Percentiles rank a stretch among this genome's conserved stretches.
phyloP scores from a whole-genome alignment of 2,329 filamentous ascomycete species.

The Capronia americana region DNA sequence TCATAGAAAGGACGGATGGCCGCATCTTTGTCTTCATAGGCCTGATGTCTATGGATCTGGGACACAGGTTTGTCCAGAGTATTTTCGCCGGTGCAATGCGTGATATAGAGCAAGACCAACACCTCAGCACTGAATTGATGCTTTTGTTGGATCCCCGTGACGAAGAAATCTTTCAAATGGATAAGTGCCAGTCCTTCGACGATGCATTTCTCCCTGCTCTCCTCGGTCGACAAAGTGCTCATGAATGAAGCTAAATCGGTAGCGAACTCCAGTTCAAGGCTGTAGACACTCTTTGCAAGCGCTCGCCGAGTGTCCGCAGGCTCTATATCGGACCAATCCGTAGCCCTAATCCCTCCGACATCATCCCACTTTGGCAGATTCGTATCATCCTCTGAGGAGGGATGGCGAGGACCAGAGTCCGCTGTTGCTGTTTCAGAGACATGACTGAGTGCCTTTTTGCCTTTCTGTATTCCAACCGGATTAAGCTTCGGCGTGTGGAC shows the following conservation, averaged over 20 bases:
- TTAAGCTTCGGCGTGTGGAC: slow-evolving; percentile 49
- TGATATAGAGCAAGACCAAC: slow-evolving; percentile 26
- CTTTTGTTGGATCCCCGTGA: slow-evolving; percentile 13
- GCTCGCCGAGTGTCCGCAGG: slow-evolving; percentile 49
- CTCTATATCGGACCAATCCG: slow-evolving; percentile 48
- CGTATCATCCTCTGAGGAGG: slow-evolving; percentile 20
- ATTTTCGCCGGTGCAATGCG: slow-evolving; percentile 27
- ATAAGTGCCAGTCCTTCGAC: slow-evolving; percentile 21
- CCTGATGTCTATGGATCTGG: slow-evolving; percentile 12
- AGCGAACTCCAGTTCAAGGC: slow-evolving; percentile 10
- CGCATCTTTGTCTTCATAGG: slow-evolving; percentile 23
- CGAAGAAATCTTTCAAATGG: not conserved
- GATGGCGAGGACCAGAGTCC: not conserved
- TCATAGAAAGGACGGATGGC: slow-evolving; percentile 23
- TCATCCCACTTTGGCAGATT: slow-evolving; percentile 35
- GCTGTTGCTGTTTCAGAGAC: slow-evolving; percentile 4
- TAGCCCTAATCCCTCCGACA: slow-evolving; percentile 42
- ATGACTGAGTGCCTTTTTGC: not conserved
- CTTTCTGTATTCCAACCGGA: slow-evolving; percentile 31
- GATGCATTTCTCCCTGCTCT: slow-evolving; percentile 14
- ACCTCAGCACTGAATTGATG: slow-evolving; percentile 4
- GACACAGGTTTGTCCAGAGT: slow-evolving; percentile 12
- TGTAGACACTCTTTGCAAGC: slow-evolving; percentile 41
- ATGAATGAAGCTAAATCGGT: slow-evolving; percentile 13
- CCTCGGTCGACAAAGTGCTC: not conserved